A percentile compares a stretch with the other conserved stretches of the same genome.
These are phyloP conservation scores for Nidula microcarpa DNA, from an alignment of 768 basidiomycete genomes.

Conservation along the genomic window DNA sequence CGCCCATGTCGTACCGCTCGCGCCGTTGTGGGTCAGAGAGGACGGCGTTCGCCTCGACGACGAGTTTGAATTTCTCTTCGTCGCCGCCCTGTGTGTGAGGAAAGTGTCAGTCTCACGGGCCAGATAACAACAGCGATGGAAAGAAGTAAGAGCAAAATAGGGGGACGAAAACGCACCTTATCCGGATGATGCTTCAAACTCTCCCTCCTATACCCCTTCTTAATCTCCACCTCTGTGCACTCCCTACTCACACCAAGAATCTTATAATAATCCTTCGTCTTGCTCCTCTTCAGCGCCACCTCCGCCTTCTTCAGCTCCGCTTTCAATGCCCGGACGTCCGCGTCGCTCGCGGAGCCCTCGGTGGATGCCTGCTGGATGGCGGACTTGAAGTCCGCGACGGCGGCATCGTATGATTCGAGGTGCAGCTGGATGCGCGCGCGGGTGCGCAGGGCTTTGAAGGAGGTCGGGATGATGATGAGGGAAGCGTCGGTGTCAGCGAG, in stretches of 20 bases:
- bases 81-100: constrained; percentile 67
- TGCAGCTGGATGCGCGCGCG: constrained; percentile 77
- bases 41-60: constrained; percentile 77
- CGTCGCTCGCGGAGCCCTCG: constrained; percentile 53
- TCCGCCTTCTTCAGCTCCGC: constrained; percentile 79
- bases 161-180: constrained; percentile 46
- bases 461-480: constrained; percentile 54
- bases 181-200: constrained; percentile 85
- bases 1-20: constrained; percentile 77
- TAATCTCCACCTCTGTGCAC: constrained; percentile 70
- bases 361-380: constrained; percentile 70
- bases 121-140: background rate
- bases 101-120: no score
- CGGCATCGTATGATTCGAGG: constrained; percentile 69
- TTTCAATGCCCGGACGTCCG: constrained; percentile 59
- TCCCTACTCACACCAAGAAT: constrained; percentile 64
- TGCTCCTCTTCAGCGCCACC: constrained; percentile 77
- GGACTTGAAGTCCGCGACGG: constrained; percentile 74
- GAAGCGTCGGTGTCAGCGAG: constrained; percentile 69
- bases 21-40: constrained; percentile 74
- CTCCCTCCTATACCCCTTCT: constrained; percentile 88
- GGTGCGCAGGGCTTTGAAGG: constrained; percentile 86
- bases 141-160: background rate
- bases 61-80: constrained; percentile 94
- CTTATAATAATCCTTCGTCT: constrained; percentile 89